Conservation (phyloP, 257 asterid genomes). For the Solanum pimpinellifolium region DNA sequence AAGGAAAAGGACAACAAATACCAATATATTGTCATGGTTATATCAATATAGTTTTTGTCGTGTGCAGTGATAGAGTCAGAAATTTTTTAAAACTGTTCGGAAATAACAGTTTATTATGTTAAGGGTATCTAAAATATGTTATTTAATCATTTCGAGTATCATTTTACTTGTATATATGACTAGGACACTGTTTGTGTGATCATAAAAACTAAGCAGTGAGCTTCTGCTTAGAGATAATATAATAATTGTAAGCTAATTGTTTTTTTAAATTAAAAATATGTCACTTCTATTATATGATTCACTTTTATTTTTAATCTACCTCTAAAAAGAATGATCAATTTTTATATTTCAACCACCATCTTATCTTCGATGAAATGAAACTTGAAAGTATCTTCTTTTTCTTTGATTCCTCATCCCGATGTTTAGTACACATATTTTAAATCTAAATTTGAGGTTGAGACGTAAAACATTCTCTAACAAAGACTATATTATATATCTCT, state of each 20-base stretch:
- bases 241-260: neutral
- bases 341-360: neutral
- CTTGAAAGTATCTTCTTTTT: neutral
- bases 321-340: neutral
- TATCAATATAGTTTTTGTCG: neutral
- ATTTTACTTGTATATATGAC: too few relatives aligned
- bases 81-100: rapidly evolving
- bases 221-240: neutral
- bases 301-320: too few relatives aligned
- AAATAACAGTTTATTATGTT: too few relatives aligned
- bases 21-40: neutral
- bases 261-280: neutral
- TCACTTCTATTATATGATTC: neutral
- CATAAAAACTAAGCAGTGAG: neutral
- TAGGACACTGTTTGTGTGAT: neutral
- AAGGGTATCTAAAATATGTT: too few relatives aligned
- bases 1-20: neutral
- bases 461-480: neutral
- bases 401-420: neutral
- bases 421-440: neutral
- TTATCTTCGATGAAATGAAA: neutral
- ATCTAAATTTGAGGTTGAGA: neutral
- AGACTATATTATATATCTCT: neutral
- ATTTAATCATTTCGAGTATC: too few relatives aligned
- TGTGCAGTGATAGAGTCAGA: too few relatives aligned